Percentiles rank a stretch among this genome's conserved stretches.
Evolutionary conservation across 2,329 filamentous ascomycete species (phyloP).

Genomic region (Trichoderma pleuroti): DNA sequence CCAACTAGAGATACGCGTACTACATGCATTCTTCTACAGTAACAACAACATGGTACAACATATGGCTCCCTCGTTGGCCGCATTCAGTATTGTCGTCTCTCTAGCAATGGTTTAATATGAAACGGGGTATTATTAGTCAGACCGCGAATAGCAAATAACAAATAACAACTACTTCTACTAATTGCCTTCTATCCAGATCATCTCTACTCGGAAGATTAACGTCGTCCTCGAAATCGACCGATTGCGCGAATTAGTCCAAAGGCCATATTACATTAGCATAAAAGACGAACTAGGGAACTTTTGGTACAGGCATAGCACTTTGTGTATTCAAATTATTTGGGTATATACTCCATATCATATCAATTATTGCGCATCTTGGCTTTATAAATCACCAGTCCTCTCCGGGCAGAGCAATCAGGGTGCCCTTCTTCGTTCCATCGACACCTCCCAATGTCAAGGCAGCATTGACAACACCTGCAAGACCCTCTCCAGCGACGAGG

Average conservation of each 20-base stretch:
- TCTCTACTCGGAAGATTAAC: neutral
- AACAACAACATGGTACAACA: neutral
- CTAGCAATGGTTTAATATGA: neutral
- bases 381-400: constrained; percentile 9
- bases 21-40: neutral
- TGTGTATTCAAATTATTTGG: neutral
- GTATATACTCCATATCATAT: neutral
- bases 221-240: neutral
- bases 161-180: neutral
- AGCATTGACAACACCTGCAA: constrained; percentile 60
- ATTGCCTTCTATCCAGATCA: neutral
- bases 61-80: neutral
- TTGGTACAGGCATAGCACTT: neutral
- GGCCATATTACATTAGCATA: neutral
- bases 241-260: neutral
- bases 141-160: neutral
- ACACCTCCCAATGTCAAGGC: constrained; percentile 38
- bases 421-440: constrained; percentile 26
- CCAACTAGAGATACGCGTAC: neutral
- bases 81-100: neutral
- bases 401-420: constrained; percentile 22
- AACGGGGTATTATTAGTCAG: neutral
- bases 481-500: constrained; percentile 60
- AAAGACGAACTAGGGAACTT: neutral
- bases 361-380: neutral